Base-by-base conservation (phyloP, 441 rosid genomes). In the Pelargonium cotyledonis region DNA sequence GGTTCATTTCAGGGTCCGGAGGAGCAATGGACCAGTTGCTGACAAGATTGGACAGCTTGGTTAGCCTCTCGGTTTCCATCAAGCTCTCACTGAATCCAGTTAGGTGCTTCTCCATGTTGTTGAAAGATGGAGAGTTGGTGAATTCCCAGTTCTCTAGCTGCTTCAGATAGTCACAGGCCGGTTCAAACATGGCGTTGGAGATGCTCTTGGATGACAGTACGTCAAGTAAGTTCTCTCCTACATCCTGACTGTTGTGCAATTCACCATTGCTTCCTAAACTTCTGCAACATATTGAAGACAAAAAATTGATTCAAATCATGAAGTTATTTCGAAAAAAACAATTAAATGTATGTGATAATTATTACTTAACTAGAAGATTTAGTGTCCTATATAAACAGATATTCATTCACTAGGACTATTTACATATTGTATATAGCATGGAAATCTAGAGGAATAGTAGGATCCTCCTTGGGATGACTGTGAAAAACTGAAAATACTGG, bases 21-120 rank as follows among this genome's bases (percentile, higher is more conserved):
- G 91, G 91, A 1, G 90, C 93, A 60, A 89, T 85, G 0, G 90
- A 85, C 93, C 89, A 90, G 80, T 86, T 82, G 76, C 77, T 79
- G 64, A 84, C 88, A 47, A 83, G 79, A 70, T 82, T 85, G n/a
- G 87, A 80, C 44, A 81, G 61, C 80, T 81, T 86, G 69, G 80
- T 77, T 21, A 85, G 62, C 64, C 87, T 73, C 68, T 71, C 79
- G 41, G 62, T 62, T 61, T 78, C 80, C 0, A 67, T 65, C 51
- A 70, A 65, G 70, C 66, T 49, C 7, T 65, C 70, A 6, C n/a
- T 68, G 65, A 63, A 65, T 2, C 72, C 78, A 19, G 65, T 79
- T 10, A 77, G 16, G 11, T 76, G 77, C 41, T 80, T 79, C 5
- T 76, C 78, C 0, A 77, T 77, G 44, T 53, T 69, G 63, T 76